Conservation (phyloP, 345 rosid species). For the Raphanus raphanistrum region DNA sequence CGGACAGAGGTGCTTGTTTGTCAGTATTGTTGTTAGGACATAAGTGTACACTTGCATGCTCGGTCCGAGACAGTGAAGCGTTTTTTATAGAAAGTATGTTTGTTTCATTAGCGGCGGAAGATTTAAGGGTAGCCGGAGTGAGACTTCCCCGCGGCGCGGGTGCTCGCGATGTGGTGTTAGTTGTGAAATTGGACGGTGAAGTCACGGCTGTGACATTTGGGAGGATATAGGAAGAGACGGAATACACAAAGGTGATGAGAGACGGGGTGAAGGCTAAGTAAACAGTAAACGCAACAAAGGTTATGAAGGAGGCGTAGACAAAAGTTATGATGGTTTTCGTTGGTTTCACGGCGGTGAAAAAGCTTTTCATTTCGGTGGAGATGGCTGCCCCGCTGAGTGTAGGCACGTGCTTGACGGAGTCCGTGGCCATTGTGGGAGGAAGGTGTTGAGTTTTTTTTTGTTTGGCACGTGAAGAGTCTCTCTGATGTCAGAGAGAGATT, state of each 20-base stretch:
- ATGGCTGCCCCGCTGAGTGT: conserved; percentile 36
- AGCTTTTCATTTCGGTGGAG: conserved; percentile 48
- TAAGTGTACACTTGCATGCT: conserved; percentile 22
- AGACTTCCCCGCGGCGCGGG: conserved; percentile 12
- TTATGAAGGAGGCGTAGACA: conserved; percentile 62
- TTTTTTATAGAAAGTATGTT: conserved; percentile 35
- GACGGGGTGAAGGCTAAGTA: conserved; percentile 72
- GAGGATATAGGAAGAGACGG: conserved; percentile 54
- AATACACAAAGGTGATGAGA: conserved; percentile 45
- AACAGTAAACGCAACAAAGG: conserved; percentile 64
- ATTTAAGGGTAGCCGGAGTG: conserved; percentile 16
- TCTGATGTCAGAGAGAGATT: neutral
- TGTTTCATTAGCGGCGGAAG: neutral
- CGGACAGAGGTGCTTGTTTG: conserved; percentile 16
- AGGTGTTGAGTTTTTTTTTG: neutral
- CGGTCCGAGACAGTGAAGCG: neutral
- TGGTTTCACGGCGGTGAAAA: conserved; percentile 50
- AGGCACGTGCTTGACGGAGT: conserved; percentile 52
- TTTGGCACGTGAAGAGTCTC: conserved; percentile 15
- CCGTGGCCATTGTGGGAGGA: conserved; percentile 52
- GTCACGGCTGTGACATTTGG: conserved; percentile 39
- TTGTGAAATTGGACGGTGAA: neutral
- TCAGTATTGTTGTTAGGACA: conserved; percentile 25
- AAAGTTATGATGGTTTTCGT: conserved; percentile 51
- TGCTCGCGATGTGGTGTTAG: conserved; percentile 7